Evolutionary conservation across 352 stramenopile genomes (phyloP).

Genomic region (Globisporangium alternatum): DNA sequence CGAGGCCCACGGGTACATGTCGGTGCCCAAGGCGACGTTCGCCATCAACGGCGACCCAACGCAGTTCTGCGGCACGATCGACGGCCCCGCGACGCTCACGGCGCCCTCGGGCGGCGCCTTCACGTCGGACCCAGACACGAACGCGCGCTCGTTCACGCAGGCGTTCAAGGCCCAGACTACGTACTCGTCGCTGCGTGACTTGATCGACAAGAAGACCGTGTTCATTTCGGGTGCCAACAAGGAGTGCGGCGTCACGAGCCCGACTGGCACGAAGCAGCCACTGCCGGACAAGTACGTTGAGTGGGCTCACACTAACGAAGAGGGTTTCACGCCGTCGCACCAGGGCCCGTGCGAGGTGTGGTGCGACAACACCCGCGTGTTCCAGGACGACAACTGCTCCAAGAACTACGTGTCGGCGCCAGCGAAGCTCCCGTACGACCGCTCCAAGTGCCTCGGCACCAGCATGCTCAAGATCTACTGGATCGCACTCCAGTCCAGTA

Average conservation of each 20-base stretch:
- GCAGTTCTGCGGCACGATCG: conserved; percentile 16
- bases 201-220: conserved; percentile 13
- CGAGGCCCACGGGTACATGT: background rate
- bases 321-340: conserved; percentile 17
- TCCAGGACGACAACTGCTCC: too few relatives aligned
- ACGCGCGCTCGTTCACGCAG: conserved; percentile 23
- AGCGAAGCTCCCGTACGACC: too few relatives aligned
- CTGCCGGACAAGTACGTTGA: conserved; percentile 33
- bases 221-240: conserved; percentile 9
- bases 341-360: too few relatives aligned
- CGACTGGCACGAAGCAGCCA: conserved; percentile 26
- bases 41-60: conserved; percentile 8
- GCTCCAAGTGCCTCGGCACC: too few relatives aligned
- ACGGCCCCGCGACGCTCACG: conserved; percentile 8
- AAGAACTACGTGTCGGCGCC: too few relatives aligned
- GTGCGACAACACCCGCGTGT: too few relatives aligned
- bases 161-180: conserved; percentile 20
- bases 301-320: conserved; percentile 24
- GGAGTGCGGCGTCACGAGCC: conserved; percentile 28
- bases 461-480: too few relatives aligned
- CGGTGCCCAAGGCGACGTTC: conserved; percentile 12
- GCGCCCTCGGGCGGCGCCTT: conserved; percentile 13
- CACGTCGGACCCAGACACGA: conserved; percentile 14
- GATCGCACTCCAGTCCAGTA: too few relatives aligned
- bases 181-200: conserved; percentile 19